Conservation (phyloP, 2,329 filamentous ascomycete species). For the Phaeosphaeriaceae sp. region DNA sequence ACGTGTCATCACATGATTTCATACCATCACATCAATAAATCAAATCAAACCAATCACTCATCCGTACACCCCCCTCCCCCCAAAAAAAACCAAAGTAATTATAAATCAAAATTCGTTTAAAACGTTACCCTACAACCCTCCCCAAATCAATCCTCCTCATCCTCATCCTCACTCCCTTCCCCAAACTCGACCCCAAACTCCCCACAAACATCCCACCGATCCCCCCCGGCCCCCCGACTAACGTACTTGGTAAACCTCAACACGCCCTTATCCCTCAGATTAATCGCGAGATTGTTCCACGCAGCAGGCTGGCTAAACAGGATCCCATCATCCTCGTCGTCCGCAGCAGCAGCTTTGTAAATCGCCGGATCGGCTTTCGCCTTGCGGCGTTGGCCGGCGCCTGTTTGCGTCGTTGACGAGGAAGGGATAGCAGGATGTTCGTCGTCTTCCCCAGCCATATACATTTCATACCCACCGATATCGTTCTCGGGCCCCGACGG, state of each 20-base stretch:
- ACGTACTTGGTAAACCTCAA: conserved; percentile 98
- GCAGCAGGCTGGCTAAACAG: conserved; percentile 71
- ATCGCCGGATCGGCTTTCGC: conserved; percentile 75
- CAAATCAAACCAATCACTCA: too few relatives aligned
- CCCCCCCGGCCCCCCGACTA: conserved; percentile 78
- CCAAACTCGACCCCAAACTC: conserved; percentile 73
- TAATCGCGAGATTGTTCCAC: conserved; percentile 93
- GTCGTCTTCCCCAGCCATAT: conserved; percentile 85
- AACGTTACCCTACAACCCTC: too few relatives aligned
- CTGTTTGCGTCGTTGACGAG: conserved; percentile 43
- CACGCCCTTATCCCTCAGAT: conserved; percentile 83
- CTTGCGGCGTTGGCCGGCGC: conserved; percentile 55
- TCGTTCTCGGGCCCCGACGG: too few relatives aligned
- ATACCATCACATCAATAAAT: too few relatives aligned
- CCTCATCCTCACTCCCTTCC: conserved; percentile 58
- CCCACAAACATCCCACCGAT: conserved; percentile 89
- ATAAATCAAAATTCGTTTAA: too few relatives aligned
- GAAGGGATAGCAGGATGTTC: conserved; percentile 53
- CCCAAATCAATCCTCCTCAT: conserved; percentile 38
- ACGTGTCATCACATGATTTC: too few relatives aligned
- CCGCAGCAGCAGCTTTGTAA: conserved; percentile 65
- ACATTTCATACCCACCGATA: conserved; percentile 82
- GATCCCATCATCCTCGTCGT: conserved; percentile 76
- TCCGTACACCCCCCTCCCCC: too few relatives aligned
- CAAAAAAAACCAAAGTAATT: too few relatives aligned